These are phyloP conservation scores for Peribolospora baueri DNA, from an alignment of 768 basidiomycete species.

Conservation along the genomic window DNA sequence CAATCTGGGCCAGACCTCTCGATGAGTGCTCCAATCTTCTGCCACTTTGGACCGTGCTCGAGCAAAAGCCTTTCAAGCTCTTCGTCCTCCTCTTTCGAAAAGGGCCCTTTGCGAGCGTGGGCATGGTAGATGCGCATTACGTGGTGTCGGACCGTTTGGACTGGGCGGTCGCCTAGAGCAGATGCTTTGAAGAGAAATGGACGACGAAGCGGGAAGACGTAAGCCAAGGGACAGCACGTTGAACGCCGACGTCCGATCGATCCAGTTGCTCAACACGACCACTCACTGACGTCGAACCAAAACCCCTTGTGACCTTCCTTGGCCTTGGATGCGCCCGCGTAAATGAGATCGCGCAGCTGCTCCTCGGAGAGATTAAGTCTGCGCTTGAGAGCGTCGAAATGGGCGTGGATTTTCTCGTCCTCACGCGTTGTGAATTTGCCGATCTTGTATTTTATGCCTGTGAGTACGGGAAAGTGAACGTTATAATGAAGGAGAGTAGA, in stretches of 20 bases:
- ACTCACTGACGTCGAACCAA: neutral
- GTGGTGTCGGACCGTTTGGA: slow-evolving; percentile 9
- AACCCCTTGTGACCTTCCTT: neutral
- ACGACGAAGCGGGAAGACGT: neutral
- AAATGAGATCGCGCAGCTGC: slow-evolving; percentile 2
- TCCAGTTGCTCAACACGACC: neutral
- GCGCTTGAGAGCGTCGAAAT: slow-evolving; percentile 3
- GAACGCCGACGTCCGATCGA: too few relatives aligned
- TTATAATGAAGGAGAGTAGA: neutral
- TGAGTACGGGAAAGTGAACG: neutral
- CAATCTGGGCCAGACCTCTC: slow-evolving; percentile 1
- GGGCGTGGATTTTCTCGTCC: slow-evolving; percentile 4
- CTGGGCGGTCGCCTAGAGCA: slow-evolving; percentile 4
- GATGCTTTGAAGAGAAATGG: slow-evolving; percentile 5
- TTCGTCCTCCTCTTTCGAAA: slow-evolving; percentile 1
- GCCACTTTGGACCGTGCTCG: slow-evolving; percentile 4
- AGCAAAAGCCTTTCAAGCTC: neutral
- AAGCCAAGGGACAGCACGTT: too few relatives aligned
- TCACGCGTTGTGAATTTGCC: slow-evolving; percentile 9
- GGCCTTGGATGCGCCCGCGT: neutral
- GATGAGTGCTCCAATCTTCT: neutral
- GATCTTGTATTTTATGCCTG: slow-evolving; percentile 6
- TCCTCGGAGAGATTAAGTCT: neutral
- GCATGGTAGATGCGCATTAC: slow-evolving; percentile 3
- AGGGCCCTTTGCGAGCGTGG: neutral